These are phyloP conservation scores for Colletotrichum salicis DNA, from an alignment of 2,329 filamentous ascomycete genomes.

Conservation along the genomic window DNA sequence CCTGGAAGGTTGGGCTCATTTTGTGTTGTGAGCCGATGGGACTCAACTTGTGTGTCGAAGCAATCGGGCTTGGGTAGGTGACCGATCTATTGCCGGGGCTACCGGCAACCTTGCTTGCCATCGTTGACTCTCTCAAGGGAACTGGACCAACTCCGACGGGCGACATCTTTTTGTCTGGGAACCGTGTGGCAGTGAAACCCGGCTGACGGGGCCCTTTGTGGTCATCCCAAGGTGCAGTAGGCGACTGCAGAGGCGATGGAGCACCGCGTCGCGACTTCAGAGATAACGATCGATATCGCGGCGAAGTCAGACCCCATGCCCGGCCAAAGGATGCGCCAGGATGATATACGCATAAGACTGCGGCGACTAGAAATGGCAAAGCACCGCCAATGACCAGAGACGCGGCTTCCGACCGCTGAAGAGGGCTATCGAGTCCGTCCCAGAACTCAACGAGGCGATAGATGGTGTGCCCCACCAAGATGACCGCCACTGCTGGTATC, in stretches of 20 bases:
- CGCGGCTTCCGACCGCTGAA: constrained; percentile 51
- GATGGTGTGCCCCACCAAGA: constrained; percentile 54
- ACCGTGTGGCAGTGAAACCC: constrained; percentile 25
- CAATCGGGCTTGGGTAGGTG: constrained; percentile 30
- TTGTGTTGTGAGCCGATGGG: constrained; percentile 11
- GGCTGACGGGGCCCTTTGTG: constrained; percentile 32
- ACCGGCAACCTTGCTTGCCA: constrained; percentile 32
- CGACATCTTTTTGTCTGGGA: constrained; percentile 31
- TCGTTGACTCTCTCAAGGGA: constrained; percentile 28
- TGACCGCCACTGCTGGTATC: constrained; percentile 47
- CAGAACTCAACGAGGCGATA: constrained; percentile 54
- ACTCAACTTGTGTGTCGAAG: constrained; percentile 22
- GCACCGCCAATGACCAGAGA: constrained; percentile 54
- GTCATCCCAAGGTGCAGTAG: constrained; percentile 26
- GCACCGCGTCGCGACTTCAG: constrained; percentile 20
- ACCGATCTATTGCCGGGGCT: constrained; percentile 31
- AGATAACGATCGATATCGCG: constrained; percentile 35
- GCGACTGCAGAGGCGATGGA: constrained; percentile 32
- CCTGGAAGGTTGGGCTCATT: constrained; percentile 23
- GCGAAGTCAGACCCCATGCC: constrained; percentile 54
- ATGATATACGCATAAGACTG: constrained; percentile 49
- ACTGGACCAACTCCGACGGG: constrained; percentile 26
- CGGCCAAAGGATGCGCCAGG: constrained; percentile 52
- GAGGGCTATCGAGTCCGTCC: constrained; percentile 45
- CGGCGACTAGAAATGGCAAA: constrained; percentile 50